Base-by-base conservation (phyloP, 306 rosid species). In the Geum urbanum region DNA sequence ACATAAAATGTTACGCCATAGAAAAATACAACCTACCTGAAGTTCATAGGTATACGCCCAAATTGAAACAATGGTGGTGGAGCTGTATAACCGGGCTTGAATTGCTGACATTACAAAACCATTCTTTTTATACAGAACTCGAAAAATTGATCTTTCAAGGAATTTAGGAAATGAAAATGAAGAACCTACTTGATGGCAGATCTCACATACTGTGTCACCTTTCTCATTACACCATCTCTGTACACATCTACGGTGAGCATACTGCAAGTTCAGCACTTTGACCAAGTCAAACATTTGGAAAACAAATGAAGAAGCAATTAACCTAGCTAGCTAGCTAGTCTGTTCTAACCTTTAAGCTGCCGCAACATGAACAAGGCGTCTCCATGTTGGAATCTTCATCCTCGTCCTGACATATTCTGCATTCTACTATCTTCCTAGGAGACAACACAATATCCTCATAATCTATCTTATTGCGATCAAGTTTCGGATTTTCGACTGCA, bases 201-300 rank as follows among this genome's bases (percentile, higher is more conserved):
- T 95, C 86, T 95, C 99, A 75, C 99, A 95, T 19, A 78, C 68
- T 45, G 92, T 91, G 79, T 95, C 88, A 41, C 99, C 96, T 79
- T 95, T 95, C 85, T 91, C 99, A 72, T 95, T 84, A 66, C 99
- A 95, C 99, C 99, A 95, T 73, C 86, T 77, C 66, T 95, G 99
- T 72, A 95, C 77, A 64, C 99, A 95, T 78, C 83, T 84, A 40
- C 97, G 86, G 84, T 95, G 99, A 5, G 97, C 99, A 6, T 89
- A 95, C 99, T 95, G 88, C 88, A 83, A 78, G 69, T 18, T 54
- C 54, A 72, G 62, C 54, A 59, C 11, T 0, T 5, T 41, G 9
- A 43, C 9, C 46, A 43, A 1, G 46, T 43, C 46, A 43, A 43
- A 43, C 46, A 43, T 43, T 43, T 43, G 46, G 4, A 43, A 43